Conservation (phyloP, 345 rosid species). For the Tarenaya hassleriana region DNA sequence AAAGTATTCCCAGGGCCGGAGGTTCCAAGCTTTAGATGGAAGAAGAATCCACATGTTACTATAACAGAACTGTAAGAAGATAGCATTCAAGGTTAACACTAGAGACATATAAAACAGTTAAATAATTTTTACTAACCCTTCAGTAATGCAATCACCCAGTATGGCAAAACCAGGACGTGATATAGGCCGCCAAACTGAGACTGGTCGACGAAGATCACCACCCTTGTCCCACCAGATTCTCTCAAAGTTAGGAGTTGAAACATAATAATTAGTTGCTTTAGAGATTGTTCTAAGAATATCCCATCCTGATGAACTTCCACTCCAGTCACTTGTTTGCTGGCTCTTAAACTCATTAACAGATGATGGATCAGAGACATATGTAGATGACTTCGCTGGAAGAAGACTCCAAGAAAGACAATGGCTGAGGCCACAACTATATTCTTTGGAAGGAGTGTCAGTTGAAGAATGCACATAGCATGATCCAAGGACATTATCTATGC, state of each 20-base stretch:
- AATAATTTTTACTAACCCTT: constrained; percentile 54
- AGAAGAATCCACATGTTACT: constrained; percentile 21
- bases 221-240: constrained; percentile 99
- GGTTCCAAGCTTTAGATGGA: constrained; percentile 72
- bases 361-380: constrained; percentile 31
- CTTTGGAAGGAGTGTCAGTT: constrained; percentile 48
- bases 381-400: constrained; percentile 35
- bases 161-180: constrained; percentile 65
- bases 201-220: constrained; percentile 75
- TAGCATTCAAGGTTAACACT: not conserved
- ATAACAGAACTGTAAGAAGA: constrained; percentile 16
- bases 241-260: constrained; percentile 86
- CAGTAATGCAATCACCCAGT: constrained; percentile 88
- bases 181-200: constrained; percentile 93
- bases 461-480: constrained; percentile 83
- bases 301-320: constrained; percentile 73
- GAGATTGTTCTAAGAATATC: constrained; percentile 71
- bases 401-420: constrained; percentile 78
- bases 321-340: constrained; percentile 39
- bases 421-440: constrained; percentile 53
- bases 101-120: constrained; percentile 4
- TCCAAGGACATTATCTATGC: constrained; percentile 80
- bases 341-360: constrained; percentile 30
- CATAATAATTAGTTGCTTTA: constrained; percentile 49
- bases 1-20: constrained; percentile 76